Conservation (phyloP, 805 yeast genomes). For the Starmerella vitae region DNA sequence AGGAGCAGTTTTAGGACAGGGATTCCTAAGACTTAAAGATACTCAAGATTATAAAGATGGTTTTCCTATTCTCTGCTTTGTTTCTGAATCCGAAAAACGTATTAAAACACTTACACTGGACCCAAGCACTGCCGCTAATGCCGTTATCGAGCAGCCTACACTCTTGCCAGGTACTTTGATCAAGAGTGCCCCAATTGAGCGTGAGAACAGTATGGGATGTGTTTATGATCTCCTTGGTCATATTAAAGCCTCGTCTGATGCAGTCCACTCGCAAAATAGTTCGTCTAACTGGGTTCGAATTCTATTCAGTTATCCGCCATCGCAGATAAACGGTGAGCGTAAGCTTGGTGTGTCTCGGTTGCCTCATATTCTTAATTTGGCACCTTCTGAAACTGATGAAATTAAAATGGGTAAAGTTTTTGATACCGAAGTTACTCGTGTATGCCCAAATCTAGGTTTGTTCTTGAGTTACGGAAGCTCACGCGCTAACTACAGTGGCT, state of each 20-base stretch:
- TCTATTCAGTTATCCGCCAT: conserved; percentile 20
- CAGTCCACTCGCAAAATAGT: conserved; percentile 43
- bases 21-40: conserved; percentile 63
- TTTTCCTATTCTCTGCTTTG: conserved; percentile 51
- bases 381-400: conserved; percentile 27
- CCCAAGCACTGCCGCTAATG: conserved; percentile 38
- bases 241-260: conserved; percentile 54
- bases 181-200: conserved; percentile 54
- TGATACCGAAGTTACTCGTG: conserved; percentile 48
- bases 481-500: conserved; percentile 35
- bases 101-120: conserved; percentile 12
- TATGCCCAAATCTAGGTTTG: conserved; percentile 31
- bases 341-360: conserved; percentile 51
- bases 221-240: conserved; percentile 62
- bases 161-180: conserved; percentile 68
- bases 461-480: conserved; percentile 37
- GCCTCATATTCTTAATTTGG: conserved; percentile 38
- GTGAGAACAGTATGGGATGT: conserved; percentile 44
- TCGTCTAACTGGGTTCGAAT: conserved; percentile 10
- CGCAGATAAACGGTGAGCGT: conserved; percentile 31
- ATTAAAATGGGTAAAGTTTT: conserved; percentile 62
- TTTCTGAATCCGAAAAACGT: conserved; percentile 25
- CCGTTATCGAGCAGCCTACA: conserved; percentile 47
- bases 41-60: conserved; percentile 38
- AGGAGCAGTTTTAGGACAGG: conserved; percentile 35